These are phyloP conservation scores for Heterobasidion occidentale DNA, from an alignment of 1,284 basidiomycete genomes.

Conservation along the genomic window DNA sequence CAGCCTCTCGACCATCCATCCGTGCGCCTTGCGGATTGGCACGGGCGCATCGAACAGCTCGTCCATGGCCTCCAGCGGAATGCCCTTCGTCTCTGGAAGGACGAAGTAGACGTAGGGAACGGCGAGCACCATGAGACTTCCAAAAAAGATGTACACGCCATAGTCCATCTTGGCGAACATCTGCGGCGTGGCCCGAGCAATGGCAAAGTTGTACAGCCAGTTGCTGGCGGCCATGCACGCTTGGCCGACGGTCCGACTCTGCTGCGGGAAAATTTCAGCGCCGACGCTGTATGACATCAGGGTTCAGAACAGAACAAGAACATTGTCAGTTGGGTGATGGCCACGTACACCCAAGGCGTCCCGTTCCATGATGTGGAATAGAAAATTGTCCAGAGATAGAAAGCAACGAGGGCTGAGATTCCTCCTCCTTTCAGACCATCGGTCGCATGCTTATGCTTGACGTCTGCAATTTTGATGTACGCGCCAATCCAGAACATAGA, in stretches of 20 bases:
- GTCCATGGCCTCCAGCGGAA: not conserved
- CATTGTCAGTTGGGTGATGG: too few relatives aligned
- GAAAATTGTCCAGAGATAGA: not conserved
- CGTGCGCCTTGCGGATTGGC: too few relatives aligned
- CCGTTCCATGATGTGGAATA: not conserved
- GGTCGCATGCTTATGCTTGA: not conserved
- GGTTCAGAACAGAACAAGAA: too few relatives aligned
- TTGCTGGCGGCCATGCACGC: not conserved
- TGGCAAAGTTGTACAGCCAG: not conserved
- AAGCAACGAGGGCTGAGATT: not conserved
- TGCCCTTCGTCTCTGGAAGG: not conserved
- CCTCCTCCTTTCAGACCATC: not conserved
- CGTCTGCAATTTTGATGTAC: not conserved
- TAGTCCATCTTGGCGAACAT: not conserved
- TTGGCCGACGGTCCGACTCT: not conserved
- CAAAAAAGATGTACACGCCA: not conserved
- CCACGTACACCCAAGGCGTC: not conserved
- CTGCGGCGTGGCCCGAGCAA: not conserved
- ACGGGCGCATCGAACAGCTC: not conserved
- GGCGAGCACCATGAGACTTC: not conserved
- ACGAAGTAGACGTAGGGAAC: not conserved
- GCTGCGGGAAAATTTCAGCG: not conserved
- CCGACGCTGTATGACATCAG: too few relatives aligned
- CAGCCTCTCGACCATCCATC: too few relatives aligned
- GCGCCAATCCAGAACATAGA: not conserved